Evolutionary conservation across 495 filamentous ascomycete genomes (phyloP).

Genomic region (Daldinia childiae): DNA sequence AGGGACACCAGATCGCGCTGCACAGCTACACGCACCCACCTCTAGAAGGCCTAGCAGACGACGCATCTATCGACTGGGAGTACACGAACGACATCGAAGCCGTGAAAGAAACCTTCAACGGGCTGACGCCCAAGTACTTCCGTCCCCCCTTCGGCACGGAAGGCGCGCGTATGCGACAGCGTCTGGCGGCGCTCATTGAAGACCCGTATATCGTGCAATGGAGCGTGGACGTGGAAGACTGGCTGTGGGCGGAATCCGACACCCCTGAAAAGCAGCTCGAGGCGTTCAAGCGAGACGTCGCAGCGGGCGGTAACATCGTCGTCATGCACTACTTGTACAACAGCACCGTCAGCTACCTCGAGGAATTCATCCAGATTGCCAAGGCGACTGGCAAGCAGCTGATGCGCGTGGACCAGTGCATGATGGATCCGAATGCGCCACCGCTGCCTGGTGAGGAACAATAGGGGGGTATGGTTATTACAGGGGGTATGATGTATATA

Average conservation of each 20-base stretch:
- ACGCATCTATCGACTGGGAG: conserved; percentile 74
- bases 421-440: conserved; percentile 75
- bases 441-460: conserved; percentile 52
- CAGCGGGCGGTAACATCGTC: conserved; percentile 73
- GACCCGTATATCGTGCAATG: conserved; percentile 70
- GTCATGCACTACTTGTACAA: conserved; percentile 82
- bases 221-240: conserved; percentile 83
- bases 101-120: conserved; percentile 61
- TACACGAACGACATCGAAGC: conserved; percentile 69
- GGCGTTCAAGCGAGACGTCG: conserved; percentile 74
- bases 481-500: neutral
- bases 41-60: conserved; percentile 70
- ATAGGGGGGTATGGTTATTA: neutral
- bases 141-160: conserved; percentile 80
- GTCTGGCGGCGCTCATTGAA: conserved; percentile 62
- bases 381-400: conserved; percentile 71
- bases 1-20: conserved; percentile 78
- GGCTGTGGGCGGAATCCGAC: conserved; percentile 70
- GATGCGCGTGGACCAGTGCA: conserved; percentile 83
- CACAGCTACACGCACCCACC: conserved; percentile 80
- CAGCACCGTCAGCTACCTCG: conserved; percentile 72
- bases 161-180: conserved; percentile 74
- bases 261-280: conserved; percentile 80
- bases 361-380: conserved; percentile 73
- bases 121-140: conserved; percentile 65